Evolutionary conservation across 257 asterid species (phyloP), one percentile per base, ranked within the genome.

Genomic region (Rehmannia glutinosa): DNA sequence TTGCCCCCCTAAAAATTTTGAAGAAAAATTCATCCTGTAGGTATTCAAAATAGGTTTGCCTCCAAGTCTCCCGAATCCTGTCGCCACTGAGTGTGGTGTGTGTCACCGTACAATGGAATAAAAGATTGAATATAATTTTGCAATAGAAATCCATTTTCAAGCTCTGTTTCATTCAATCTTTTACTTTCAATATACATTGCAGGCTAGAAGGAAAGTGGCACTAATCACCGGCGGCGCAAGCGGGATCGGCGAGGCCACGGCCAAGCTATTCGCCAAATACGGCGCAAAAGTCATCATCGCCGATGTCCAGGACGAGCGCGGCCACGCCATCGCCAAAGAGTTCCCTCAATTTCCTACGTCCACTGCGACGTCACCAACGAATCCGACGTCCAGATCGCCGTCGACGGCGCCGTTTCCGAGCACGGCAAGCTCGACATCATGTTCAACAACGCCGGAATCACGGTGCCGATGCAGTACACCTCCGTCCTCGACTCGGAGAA

Each of bases 231-330:
- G 75, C 2, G 75, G 54, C 5, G 75, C 75, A 1, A 25, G 68
- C 25, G 75, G 75, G 0, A 70, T 70, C 0, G 75, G 75, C 39
- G 75, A 70, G 46, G 47, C 69, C 7, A 61, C 66, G 7, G 62
- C 43, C 46, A 70, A 24, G 46, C 62, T 70, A 39, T 70, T 60
- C 36, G 42, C 66, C 54, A 23, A 2, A 5, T 3, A 70, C 6
- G 75, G 75, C 57, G 75, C 75, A 1, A 60, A 60, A 27, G 75
- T 49, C 4, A 32, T 60, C 5, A 70, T 60, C 11, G 75, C 75
- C 13, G 75, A 70, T 21, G 20, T 70, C n/a, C 69, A 70, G 10
- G 69, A 70, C 45, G 75, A 70, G 0, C 24, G n/a, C 45, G 75
- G 75, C 3, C 54, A 11, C 17, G 47, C 24, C 25, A 15, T 70